Conservation (phyloP, 2,329 filamentous ascomycete genomes). For the Aspergillus oerlinghausenensis region DNA sequence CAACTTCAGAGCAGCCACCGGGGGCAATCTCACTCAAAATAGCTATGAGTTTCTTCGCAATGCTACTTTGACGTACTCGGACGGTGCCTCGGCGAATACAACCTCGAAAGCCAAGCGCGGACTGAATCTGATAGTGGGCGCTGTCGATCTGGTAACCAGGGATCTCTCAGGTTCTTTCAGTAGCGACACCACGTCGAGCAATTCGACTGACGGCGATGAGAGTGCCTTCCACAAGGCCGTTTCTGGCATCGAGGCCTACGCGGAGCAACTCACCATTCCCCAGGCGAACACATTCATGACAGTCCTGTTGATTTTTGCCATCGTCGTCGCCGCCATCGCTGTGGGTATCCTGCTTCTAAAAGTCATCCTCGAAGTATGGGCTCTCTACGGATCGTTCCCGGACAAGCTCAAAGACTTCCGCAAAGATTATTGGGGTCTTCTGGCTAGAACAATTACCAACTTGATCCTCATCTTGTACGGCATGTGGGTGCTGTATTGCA, state of each 20-base stretch:
- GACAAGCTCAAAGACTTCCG: constrained; percentile 76
- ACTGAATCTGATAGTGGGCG: constrained; percentile 41
- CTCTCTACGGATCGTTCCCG: constrained; percentile 83
- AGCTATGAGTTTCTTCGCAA: constrained; percentile 72
- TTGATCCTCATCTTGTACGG: constrained; percentile 90
- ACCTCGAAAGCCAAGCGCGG: constrained; percentile 52
- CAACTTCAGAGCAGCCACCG: constrained; percentile 71
- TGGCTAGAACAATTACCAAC: constrained; percentile 83
- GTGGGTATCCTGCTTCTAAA: constrained; percentile 87
- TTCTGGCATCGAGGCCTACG: constrained; percentile 73
- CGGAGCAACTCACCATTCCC: constrained; percentile 79
- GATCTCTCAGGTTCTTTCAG: constrained; percentile 42
- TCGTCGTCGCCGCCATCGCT: constrained; percentile 76
- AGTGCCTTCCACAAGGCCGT: constrained; percentile 54
- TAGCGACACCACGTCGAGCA: constrained; percentile 32
- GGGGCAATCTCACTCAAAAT: constrained; percentile 79
- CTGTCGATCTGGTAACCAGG: constrained; percentile 50
- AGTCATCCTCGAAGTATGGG: constrained; percentile 85
- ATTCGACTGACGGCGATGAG: constrained; percentile 20
- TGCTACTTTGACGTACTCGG: constrained; percentile 66
- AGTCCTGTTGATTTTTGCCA: constrained; percentile 80
- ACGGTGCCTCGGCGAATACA: constrained; percentile 51
- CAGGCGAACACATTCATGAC: constrained; percentile 95
- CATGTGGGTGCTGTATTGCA: constrained; percentile 90
- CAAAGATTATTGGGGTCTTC: constrained; percentile 91